Percentiles rank a stretch among this genome's conserved stretches.
Conservation (phyloP, 1,139 yeast species). For the Wickerhamiella pararugosa region DNA sequence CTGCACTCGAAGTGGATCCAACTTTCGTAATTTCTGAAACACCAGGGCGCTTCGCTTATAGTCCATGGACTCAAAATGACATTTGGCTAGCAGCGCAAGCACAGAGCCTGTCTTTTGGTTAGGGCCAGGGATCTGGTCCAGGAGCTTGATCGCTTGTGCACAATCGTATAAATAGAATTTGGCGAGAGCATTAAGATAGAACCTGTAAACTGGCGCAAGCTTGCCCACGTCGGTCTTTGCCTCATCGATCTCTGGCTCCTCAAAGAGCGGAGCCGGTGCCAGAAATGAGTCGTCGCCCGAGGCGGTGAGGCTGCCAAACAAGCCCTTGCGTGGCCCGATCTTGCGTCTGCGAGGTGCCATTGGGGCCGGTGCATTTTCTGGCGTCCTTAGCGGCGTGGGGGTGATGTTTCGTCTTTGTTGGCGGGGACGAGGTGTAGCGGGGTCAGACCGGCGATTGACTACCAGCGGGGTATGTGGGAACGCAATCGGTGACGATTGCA, state of each 20-base stretch:
- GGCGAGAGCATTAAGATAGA: background rate
- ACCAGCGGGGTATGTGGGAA: constrained; percentile 5
- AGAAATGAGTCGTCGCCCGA: constrained; percentile 3
- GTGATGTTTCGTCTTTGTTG: constrained; percentile 3
- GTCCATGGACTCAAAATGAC: constrained; percentile 78
- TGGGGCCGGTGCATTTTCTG: constrained; percentile 1
- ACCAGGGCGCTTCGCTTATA: constrained; percentile 60
- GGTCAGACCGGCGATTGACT: constrained; percentile 1
- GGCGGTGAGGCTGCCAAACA: background rate
- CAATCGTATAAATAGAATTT: constrained; percentile 24
- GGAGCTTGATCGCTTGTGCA: constrained; percentile 57
- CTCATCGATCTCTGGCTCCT: background rate
- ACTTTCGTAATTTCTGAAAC: constrained; percentile 44
- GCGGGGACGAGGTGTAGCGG: background rate
- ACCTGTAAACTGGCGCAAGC: background rate
- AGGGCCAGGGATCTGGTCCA: constrained; percentile 45
- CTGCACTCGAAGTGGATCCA: constrained; percentile 67
- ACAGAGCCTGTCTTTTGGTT: constrained; percentile 81
- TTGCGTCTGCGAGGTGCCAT: constrained; percentile 4
- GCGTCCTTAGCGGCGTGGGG: constrained; percentile 5
- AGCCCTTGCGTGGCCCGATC: background rate
- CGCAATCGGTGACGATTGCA: background rate
- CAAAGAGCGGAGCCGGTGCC: constrained; percentile 1
- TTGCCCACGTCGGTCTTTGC: no score
- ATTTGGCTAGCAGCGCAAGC: constrained; percentile 57